A percentile compares a stretch with the other conserved stretches of the same genome.
These are phyloP conservation scores for Microstegium vimineum DNA, from an alignment of 176 grass and related monocot species.

Conservation along the genomic window DNA sequence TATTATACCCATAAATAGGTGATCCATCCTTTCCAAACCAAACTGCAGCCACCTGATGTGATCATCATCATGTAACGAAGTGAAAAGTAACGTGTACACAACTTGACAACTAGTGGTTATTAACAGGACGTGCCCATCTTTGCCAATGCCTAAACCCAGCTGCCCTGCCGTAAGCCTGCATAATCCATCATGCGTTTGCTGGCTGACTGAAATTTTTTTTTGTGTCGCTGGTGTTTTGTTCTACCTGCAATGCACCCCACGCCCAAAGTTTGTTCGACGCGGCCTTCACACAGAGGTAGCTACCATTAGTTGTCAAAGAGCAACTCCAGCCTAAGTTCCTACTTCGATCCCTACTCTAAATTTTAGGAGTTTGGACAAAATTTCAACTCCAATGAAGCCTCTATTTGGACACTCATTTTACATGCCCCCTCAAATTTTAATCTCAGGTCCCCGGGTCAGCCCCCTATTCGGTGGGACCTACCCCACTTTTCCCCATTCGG, in stretches of 20 bases:
- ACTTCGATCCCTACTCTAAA: too few species aligned
- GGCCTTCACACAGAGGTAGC: neutral
- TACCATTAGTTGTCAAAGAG: conserved; percentile 13
- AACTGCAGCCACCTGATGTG: neutral
- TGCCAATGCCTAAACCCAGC: neutral
- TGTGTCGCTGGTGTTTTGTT: neutral
- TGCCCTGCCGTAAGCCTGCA: neutral
- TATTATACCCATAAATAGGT: conserved; percentile 10
- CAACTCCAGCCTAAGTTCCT: too few species aligned
- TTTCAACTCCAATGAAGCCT: too few species aligned
- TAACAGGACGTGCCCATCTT: neutral
- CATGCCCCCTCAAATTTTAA: too few species aligned
- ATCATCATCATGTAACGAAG: neutral
- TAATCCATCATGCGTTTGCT: neutral
- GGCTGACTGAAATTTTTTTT: neutral
- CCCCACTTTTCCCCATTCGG: too few species aligned
- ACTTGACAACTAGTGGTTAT: too few species aligned
- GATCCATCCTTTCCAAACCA: neutral
- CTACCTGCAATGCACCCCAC: neutral
- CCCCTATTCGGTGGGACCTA: too few species aligned
- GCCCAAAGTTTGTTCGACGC: neutral
- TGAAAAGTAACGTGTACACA: neutral
- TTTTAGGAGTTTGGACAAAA: too few species aligned
- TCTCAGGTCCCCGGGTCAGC: too few species aligned
- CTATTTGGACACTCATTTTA: too few species aligned